A percentile compares a stretch with the other conserved stretches of the same genome.
phyloP scores from a whole-genome alignment of 192 early-diverging fungal species.

The Fimicolochytrium jonesii region DNA sequence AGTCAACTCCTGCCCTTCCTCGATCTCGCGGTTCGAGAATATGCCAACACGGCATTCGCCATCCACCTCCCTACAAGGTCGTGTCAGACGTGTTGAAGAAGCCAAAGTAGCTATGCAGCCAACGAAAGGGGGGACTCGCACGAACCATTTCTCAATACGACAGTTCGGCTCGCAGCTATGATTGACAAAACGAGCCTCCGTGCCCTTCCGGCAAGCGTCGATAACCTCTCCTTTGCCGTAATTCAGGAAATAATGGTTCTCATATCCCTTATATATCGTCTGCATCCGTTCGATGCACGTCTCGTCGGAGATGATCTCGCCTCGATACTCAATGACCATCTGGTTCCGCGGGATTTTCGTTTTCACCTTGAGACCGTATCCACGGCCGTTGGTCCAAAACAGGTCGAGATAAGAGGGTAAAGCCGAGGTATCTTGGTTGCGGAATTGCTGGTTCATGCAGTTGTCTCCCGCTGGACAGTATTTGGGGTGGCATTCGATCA shows the following conservation, averaged over 20 bases:
- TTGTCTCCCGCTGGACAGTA: conserved; percentile 61
- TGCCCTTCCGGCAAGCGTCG: conserved; percentile 73
- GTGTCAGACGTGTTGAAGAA: not conserved
- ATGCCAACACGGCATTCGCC: conserved; percentile 73
- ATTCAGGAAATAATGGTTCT: conserved; percentile 77
- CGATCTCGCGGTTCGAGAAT: conserved; percentile 68
- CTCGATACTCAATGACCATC: conserved; percentile 76
- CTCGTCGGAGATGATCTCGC: conserved; percentile 70
- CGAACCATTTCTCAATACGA: conserved; percentile 84
- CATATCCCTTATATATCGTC: conserved; percentile 56
- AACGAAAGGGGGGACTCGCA: not conserved
- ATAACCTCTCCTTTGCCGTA: conserved; percentile 73
- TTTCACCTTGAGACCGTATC: conserved; percentile 65
- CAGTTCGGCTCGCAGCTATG: conserved; percentile 84
- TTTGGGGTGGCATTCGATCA: conserved; percentile 68
- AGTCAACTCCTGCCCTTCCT: conserved; percentile 61
- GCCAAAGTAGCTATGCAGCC: not conserved
- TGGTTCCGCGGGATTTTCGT: conserved; percentile 48
- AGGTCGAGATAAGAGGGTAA: not conserved
- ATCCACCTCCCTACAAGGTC: conserved; percentile 45
- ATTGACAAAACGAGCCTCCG: conserved; percentile 79
- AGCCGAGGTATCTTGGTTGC: conserved; percentile 36
- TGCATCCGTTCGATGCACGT: conserved; percentile 70
- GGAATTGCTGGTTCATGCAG: conserved; percentile 78
- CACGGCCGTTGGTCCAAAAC: conserved; percentile 54